These are phyloP conservation scores for Litsea cubeba DNA, from an alignment of 164 flowering plant species.

Conservation along the genomic window DNA sequence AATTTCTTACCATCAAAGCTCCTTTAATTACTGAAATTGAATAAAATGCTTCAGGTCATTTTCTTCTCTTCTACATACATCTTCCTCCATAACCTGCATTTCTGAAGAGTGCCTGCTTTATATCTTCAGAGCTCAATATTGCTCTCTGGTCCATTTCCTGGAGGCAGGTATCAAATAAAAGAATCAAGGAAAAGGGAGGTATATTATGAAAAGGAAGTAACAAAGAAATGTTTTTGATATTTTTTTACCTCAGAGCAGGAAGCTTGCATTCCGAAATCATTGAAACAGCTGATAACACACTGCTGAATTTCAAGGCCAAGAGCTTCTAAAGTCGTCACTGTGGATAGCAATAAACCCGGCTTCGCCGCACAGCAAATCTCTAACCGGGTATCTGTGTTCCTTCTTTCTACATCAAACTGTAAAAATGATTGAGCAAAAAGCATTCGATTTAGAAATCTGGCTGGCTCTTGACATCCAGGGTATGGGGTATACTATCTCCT, in stretches of 20 bases:
- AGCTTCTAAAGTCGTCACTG: slow-evolving; percentile 66
- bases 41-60: background rate
- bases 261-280: slow-evolving; percentile 84
- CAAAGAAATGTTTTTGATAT: background rate
- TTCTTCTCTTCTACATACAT: slow-evolving; percentile 37
- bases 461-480: background rate
- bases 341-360: slow-evolving; percentile 71
- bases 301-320: slow-evolving; percentile 86
- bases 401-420: slow-evolving; percentile 83
- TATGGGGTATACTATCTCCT: background rate
- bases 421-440: background rate
- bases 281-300: slow-evolving; percentile 90
- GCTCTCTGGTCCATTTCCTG: slow-evolving; percentile 58
- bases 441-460: background rate
- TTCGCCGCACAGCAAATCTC: slow-evolving; percentile 71
- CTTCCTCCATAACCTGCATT: slow-evolving; percentile 93
- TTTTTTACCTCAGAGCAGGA: slow-evolving; percentile 76
- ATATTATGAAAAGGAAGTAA: background rate
- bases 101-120: slow-evolving; percentile 72
- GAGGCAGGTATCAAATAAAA: background rate
- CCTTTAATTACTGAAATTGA: background rate
- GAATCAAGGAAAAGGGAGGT: background rate
- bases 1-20: background rate
- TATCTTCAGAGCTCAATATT: slow-evolving; percentile 48
- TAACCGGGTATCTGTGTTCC: slow-evolving; percentile 49